Percentiles rank a stretch among this genome's conserved stretches.
phyloP scores from a whole-genome alignment of 345 rosid species.

The Eucalyptus melliodora region DNA sequence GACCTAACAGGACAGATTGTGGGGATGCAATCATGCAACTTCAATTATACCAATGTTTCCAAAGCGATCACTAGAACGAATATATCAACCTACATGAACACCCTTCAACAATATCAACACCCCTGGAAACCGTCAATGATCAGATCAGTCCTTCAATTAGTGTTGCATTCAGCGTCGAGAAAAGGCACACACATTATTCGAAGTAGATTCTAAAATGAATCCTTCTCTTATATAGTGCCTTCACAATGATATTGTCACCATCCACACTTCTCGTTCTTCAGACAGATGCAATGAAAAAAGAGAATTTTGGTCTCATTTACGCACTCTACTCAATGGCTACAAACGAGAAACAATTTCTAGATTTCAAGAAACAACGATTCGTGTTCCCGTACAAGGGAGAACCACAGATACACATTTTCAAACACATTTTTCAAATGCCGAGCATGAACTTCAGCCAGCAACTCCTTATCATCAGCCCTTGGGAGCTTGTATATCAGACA shows the following conservation, averaged over 20 bases:
- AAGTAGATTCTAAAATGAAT: background rate
- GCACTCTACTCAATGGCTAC: background rate
- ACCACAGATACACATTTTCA: background rate
- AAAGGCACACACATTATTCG: background rate
- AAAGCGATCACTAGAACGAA: background rate
- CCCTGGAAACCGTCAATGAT: background rate
- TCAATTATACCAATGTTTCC: background rate
- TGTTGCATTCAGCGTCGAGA: background rate
- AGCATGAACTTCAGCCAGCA: background rate
- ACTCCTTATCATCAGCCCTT: background rate
- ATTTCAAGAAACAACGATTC: background rate
- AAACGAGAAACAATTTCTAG: background rate
- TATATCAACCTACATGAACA: background rate
- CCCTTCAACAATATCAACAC: background rate
- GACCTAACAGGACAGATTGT: background rate
- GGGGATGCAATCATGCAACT: background rate
- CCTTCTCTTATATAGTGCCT: background rate
- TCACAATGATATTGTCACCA: background rate
- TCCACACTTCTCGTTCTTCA: background rate
- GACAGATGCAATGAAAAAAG: background rate
- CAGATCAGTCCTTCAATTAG: background rate
- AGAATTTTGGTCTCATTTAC: background rate
- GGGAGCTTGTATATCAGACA: background rate
- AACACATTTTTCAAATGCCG: background rate
- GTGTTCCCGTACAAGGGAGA: background rate